Conservation (phyloP, 2,329 filamentous ascomycete genomes). For the Trichothecium sympodiale region DNA sequence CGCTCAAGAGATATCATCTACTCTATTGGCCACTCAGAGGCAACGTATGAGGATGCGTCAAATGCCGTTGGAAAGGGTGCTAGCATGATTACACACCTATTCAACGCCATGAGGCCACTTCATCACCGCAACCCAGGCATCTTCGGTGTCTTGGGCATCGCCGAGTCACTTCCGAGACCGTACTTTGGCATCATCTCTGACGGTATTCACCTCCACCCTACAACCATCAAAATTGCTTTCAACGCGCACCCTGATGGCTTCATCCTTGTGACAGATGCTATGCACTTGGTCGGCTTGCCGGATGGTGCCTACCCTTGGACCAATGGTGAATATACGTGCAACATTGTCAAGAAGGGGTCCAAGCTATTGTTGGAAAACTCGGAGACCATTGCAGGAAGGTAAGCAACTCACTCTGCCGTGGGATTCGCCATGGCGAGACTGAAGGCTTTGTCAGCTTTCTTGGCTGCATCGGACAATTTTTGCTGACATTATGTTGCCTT, state of each 20-base stretch:
- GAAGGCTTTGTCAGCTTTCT: too few relatives aligned
- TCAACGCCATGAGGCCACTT: constrained; percentile 87
- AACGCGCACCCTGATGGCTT: constrained; percentile 76
- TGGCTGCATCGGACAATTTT: too few relatives aligned
- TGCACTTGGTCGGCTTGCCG: constrained; percentile 74
- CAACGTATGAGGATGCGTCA: constrained; percentile 73
- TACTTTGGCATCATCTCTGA: constrained; percentile 87
- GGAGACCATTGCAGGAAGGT: constrained; percentile 67
- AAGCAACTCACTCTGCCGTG: constrained; percentile 25
- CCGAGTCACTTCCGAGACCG: constrained; percentile 47
- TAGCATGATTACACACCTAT: constrained; percentile 85
- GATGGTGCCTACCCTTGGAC: constrained; percentile 83
- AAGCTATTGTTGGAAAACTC: constrained; percentile 68
- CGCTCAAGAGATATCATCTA: constrained; percentile 56
- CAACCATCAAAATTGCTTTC: constrained; percentile 80
- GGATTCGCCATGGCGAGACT: too few relatives aligned
- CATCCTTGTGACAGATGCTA: constrained; percentile 85
- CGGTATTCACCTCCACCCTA: constrained; percentile 81
- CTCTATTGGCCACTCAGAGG: constrained; percentile 78
- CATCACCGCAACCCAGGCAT: constrained; percentile 87
- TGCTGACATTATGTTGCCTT: background rate
- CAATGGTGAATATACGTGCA: constrained; percentile 51
- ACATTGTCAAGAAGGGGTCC: constrained; percentile 59
- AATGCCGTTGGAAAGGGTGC: constrained; percentile 62
- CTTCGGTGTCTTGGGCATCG: constrained; percentile 71